Conservation (phyloP, 106 monocot genomes). For the Agapanthus africanus region DNA sequence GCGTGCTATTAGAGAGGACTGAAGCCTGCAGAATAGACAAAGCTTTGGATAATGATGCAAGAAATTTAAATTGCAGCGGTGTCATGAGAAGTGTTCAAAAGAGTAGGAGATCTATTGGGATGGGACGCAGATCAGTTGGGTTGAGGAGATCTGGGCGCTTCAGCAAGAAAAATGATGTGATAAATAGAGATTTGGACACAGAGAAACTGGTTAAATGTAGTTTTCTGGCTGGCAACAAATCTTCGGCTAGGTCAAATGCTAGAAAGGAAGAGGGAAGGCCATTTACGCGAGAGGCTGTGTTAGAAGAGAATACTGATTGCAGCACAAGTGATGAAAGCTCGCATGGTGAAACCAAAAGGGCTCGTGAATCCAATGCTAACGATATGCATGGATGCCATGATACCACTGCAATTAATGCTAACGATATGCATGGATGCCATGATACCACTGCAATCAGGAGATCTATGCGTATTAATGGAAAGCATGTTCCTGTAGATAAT, state of each 20-base stretch:
- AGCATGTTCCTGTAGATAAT: constrained; percentile 19
- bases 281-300: not conserved
- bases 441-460: constrained; percentile 11
- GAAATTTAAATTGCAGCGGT: constrained; percentile 2
- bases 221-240: not conserved
- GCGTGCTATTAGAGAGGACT: not conserved
- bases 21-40: not conserved
- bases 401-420: constrained; percentile 2
- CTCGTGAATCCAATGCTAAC: not conserved
- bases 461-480: constrained; percentile 26
- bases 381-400: not conserved
- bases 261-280: too few relatives aligned
- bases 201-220: constrained; percentile 1
- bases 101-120: not conserved
- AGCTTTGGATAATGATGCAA: constrained; percentile 1
- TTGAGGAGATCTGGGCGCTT: constrained; percentile 2
- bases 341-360: constrained; percentile 3
- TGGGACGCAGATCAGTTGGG: not conserved
- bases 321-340: constrained; percentile 2
- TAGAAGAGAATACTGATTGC: constrained; percentile 7
- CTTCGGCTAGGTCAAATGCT: not conserved
- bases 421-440: not conserved
- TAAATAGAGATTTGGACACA: not conserved
- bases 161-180: constrained; percentile 8
- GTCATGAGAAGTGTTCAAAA: not conserved